A percentile compares a stretch with the other conserved stretches of the same genome.
Conservation (phyloP, 2,329 filamentous ascomycete species). For the Penicillium brasilianum region DNA sequence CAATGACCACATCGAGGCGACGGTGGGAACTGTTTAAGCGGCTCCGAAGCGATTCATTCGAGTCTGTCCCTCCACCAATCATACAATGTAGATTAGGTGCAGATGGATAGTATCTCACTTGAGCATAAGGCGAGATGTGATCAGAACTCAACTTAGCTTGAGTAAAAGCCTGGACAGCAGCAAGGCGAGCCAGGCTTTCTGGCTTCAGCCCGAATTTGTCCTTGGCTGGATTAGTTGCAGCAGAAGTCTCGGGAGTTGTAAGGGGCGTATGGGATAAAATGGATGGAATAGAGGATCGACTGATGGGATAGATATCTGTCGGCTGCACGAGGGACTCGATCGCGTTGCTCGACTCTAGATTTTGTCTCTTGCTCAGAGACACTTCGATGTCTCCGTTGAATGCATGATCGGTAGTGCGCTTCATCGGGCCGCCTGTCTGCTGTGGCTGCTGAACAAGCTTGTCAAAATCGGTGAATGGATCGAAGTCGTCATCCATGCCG, state of each 20-base stretch:
- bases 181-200: constrained; percentile 26
- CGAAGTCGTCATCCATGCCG: constrained; percentile 23
- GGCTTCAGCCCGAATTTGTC: constrained; percentile 25
- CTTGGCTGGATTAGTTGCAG: constrained; percentile 16
- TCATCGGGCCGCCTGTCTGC: constrained; percentile 29
- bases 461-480: constrained; percentile 16
- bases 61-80: constrained; percentile 25
- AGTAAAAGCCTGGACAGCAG: constrained; percentile 4
- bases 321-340: not conserved
- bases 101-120: constrained; percentile 39
- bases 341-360: not conserved
- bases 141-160: not conserved
- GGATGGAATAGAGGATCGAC: not conserved
- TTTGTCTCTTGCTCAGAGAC: not conserved
- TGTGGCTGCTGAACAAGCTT: constrained; percentile 25
- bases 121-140: constrained; percentile 38
- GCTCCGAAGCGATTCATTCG: constrained; percentile 28
- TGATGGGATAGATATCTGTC: not conserved
- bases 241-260: not conserved
- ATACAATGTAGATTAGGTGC: constrained; percentile 33
- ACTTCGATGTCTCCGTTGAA: constrained; percentile 22
- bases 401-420: constrained; percentile 32
- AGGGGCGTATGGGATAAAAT: not conserved
- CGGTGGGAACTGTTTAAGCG: constrained; percentile 31
- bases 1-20: constrained; percentile 31